A percentile compares a stretch with the other conserved stretches of the same genome.
These are phyloP conservation scores for Candida anglica DNA, from an alignment of 805 yeast genomes.

Conservation along the genomic window DNA sequence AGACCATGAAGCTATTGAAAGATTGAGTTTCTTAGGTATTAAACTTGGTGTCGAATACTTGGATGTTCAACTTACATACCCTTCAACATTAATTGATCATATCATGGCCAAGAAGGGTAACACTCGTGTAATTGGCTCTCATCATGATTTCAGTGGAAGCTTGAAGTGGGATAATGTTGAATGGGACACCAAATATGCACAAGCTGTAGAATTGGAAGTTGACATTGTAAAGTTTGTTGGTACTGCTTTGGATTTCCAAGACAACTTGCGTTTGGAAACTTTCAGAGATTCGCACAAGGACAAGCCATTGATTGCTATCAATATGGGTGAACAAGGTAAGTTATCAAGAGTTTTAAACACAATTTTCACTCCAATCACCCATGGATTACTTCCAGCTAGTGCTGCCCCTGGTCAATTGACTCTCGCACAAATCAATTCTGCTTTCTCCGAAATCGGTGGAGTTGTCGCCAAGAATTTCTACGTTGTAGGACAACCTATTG, in stretches of 20 bases:
- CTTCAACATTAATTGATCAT: conserved; percentile 49
- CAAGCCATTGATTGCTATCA: conserved; percentile 76
- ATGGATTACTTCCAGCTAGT: conserved; percentile 57
- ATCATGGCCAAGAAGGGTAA: conserved; percentile 50
- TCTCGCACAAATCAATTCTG: conserved; percentile 57
- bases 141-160: conserved; percentile 66
- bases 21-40: conserved; percentile 58
- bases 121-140: conserved; percentile 78
- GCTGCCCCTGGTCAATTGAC: conserved; percentile 81
- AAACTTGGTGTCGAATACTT: conserved; percentile 77
- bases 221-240: conserved; percentile 86
- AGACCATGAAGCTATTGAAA: conserved; percentile 42
- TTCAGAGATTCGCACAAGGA: conserved; percentile 56
- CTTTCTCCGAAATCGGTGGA: conserved; percentile 60
- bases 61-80: conserved; percentile 73
- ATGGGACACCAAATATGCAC: conserved; percentile 71
- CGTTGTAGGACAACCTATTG: conserved; percentile 77
- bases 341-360: conserved; percentile 75
- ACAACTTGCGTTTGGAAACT: conserved; percentile 66
- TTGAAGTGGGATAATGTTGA: conserved; percentile 64
- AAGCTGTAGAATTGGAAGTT: conserved; percentile 60
- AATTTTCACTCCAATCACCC: conserved; percentile 81
- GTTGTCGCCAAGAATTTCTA: conserved; percentile 54
- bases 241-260: conserved; percentile 56
- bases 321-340: conserved; percentile 74